A percentile compares a stretch with the other conserved stretches of the same genome.
Conservation (phyloP, 2,329 filamentous ascomycete species). For the Fusarium verrucosum region DNA sequence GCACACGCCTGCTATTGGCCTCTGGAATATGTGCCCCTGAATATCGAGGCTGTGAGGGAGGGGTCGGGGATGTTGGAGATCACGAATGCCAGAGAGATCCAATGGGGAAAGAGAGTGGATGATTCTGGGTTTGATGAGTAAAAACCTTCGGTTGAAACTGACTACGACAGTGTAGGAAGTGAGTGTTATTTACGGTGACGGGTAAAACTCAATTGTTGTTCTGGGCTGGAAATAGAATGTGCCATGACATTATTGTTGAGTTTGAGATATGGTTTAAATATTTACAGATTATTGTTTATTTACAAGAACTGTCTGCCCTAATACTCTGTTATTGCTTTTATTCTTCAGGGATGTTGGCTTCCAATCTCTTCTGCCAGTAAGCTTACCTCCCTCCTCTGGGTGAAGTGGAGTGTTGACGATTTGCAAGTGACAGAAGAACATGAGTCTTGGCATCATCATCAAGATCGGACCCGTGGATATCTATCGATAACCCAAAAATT, state of each 20-base stretch:
- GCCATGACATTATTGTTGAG: background rate
- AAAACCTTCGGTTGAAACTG: background rate
- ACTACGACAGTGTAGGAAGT: conserved; percentile 3
- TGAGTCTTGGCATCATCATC: conserved; percentile 27
- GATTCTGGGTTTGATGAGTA: conserved; percentile 8
- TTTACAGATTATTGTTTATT: background rate
- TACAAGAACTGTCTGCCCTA: background rate
- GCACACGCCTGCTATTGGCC: conserved; percentile 18
- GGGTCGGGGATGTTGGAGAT: conserved; percentile 20
- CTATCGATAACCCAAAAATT: conserved; percentile 20
- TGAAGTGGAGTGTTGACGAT: conserved; percentile 4
- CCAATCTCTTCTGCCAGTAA: conserved; percentile 4
- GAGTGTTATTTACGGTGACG: background rate
- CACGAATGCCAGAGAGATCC: conserved; percentile 25
- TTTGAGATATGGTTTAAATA: conserved; percentile 14
- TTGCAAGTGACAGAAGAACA: conserved; percentile 9
- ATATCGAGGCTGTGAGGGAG: conserved; percentile 30
- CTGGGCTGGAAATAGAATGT: conserved; percentile 2
- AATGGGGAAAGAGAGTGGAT: conserved; percentile 5
- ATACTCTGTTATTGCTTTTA: background rate
- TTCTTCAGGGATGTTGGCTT: conserved; percentile 4
- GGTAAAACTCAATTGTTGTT: conserved; percentile 22
- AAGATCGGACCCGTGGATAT: conserved; percentile 2
- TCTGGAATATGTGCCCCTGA: conserved; percentile 26
- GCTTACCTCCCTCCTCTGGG: too few relatives aligned